Base-by-base conservation (phyloP, 2,329 filamentous ascomycete genomes). In the Cercospora canescens region DNA sequence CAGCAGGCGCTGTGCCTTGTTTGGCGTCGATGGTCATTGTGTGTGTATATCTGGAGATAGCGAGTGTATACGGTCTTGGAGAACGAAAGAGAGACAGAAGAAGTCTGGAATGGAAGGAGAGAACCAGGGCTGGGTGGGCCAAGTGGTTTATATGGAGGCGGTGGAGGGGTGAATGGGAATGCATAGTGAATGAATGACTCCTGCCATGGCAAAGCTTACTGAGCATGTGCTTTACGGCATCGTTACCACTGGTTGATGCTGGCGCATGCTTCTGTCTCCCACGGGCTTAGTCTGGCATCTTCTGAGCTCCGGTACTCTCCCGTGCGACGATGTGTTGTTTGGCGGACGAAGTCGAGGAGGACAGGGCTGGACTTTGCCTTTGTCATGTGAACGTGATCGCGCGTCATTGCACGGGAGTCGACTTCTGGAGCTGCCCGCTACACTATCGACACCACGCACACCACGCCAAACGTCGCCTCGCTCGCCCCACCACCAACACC, bases 101-200 rank as follows among this genome's bases (percentile, higher is more conserved):
- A 35, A 24, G 55, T 58, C 56, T 52, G 28, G 12, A 28, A 28
- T 28, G 24, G 4, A 52, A 14, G 16, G 45, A 1, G 21, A 4
- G 28, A 52, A 24, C 1, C 45, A 52, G 24, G 16, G 24, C 45
- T 1, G 6, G 45, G 45, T 26, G 45, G 24, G 24, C 26, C 6
- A 28, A 52, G 24, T 9, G 45, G 26, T 8, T 35, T 52, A n/a
- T 52, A 52, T 52, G 26, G 24, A 52, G 24, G 24, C 45, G 14
- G 45, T n/a, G 45, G 45, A 28, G 24, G 45, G 45, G 45, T 52
- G 45, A 52, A 52, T 30, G 21, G 21, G 21, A 52, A 52, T 52
- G 24, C 56, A 48, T 57, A 48, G 63, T 65, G 63, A 65, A 57
- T 61, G 63, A 65, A 57, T 61, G 63, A 65, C 63, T 64, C 60